Conservation (phyloP, 1,284 basidiomycete genomes). For the Coniophora puteana region DNA sequence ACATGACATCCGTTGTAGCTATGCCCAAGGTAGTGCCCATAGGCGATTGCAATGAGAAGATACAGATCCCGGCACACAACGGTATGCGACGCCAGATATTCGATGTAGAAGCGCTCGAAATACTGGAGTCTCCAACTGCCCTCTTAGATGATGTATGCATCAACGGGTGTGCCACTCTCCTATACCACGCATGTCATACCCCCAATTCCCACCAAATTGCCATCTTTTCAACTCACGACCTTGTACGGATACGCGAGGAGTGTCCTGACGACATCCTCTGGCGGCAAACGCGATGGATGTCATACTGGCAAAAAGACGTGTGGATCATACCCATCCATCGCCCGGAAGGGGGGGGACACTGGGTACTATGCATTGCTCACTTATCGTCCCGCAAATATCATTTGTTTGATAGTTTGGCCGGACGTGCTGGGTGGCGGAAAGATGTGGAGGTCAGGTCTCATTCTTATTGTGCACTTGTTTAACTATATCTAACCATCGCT, state of each 20-base stretch:
- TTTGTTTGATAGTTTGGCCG: constrained; percentile 15
- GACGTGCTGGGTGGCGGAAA: constrained; percentile 5
- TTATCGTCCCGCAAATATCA: not conserved
- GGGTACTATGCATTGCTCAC: constrained; percentile 8
- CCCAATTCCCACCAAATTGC: not conserved
- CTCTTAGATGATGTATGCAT: constrained; percentile 12
- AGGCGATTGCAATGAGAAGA: not conserved
- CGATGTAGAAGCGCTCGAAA: constrained; percentile 5
- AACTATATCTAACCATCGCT: not conserved
- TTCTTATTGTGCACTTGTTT: not conserved
- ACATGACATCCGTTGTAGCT: not conserved
- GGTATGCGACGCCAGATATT: constrained; percentile 6
- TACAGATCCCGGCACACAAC: not conserved
- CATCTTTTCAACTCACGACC: constrained; percentile 11
- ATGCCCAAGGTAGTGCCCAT: not conserved
- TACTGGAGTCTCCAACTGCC: constrained; percentile 4
- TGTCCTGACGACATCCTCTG: constrained; percentile 7
- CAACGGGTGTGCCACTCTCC: constrained; percentile 12
- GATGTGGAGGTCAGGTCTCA: constrained; percentile 6
- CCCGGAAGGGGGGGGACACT: constrained; percentile 7
- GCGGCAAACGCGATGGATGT: constrained; percentile 1
- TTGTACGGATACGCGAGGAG: constrained; percentile 6
- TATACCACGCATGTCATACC: constrained; percentile 4
- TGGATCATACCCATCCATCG: constrained; percentile 15
- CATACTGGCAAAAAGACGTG: constrained; percentile 10